Base-by-base conservation (phyloP, 2,329 filamentous ascomycete genomes). In the Aspergillus spinulosporus region DNA sequence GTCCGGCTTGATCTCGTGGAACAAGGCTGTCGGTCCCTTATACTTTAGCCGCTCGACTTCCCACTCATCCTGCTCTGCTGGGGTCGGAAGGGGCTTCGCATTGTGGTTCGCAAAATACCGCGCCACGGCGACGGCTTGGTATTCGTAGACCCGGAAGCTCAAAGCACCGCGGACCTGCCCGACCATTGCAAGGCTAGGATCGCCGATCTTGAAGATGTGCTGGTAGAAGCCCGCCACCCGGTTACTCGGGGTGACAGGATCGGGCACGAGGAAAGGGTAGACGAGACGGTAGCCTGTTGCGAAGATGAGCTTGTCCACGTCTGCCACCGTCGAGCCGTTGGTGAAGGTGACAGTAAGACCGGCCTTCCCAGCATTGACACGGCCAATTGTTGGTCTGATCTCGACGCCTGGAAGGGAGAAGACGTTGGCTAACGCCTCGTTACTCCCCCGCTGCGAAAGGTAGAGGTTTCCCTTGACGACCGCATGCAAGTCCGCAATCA, bases 91-190 rank as follows among this genome's bases (percentile, higher is more conserved):
- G 1, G 42, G 29, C 5, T 21, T 56, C 5, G 56, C 58, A 37
- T 65, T 65, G 29, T 64, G 60, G n/a, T 63, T 60, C 1, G 67
- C 65, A 12, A 69, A 68, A 26, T 66, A 62, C 8, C 70, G 61
- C 4, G 68, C 68, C 26, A 69, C 61, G 2, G 64, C 64, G 12
- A 70, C 65, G 3, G 70, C 67, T 54, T 72, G 70, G 40, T 66
- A 68, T 49, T 72, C 69, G 48, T 66, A 69, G 4, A 67, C 62
- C 1, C 65, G 64, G 51, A 72, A 69, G 12, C 65, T 68, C 9
- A 72, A 57, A 1, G 60, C 66, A 5, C 60, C 67, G 5, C 66
- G 58, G 1, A 68, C 64, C 59, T 70, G 62, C 7, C 67, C 68
- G 5, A 72, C 59, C 4, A 71, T 59, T 1, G 66, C 67, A 3